Percentiles rank a stretch among this genome's conserved stretches.
Evolutionary conservation across 2,329 filamentous ascomycete species (phyloP).

Genomic region (Endothia cerciana): DNA sequence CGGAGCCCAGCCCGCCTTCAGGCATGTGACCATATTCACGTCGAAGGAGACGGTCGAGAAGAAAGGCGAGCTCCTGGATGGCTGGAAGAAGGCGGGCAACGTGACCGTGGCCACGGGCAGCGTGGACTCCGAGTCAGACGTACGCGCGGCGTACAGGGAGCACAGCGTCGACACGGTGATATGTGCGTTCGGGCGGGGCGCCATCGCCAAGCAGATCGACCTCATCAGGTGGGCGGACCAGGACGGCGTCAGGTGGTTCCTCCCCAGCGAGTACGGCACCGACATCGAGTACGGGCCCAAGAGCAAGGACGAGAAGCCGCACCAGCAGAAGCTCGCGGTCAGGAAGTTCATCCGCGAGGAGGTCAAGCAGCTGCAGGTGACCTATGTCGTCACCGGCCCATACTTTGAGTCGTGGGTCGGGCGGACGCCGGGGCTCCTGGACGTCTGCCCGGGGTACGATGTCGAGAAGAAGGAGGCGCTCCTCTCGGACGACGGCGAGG

Average conservation of each 20-base stretch:
- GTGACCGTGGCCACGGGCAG: conserved; percentile 61
- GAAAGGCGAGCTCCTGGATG: conserved; percentile 51
- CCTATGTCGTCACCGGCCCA: conserved; percentile 72
- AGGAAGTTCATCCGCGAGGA: conserved; percentile 60
- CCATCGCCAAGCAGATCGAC: conserved; percentile 62
- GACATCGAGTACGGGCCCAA: conserved; percentile 64
- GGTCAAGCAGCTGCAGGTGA: conserved; percentile 60
- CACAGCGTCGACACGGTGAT: conserved; percentile 66
- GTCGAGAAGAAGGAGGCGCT: conserved; percentile 59
- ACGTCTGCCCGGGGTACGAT: conserved; percentile 61
- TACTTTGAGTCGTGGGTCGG: conserved; percentile 67
- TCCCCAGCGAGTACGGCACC: conserved; percentile 70
- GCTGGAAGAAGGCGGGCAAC: conserved; percentile 49
- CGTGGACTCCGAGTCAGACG: conserved; percentile 53
- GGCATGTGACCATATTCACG: conserved; percentile 43
- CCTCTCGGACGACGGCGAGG: conserved; percentile 65
- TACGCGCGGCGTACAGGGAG: conserved; percentile 59
- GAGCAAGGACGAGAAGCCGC: conserved; percentile 65
- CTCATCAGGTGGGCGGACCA: conserved; percentile 64
- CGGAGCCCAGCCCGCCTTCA: conserved; percentile 40
- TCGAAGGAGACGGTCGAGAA: conserved; percentile 53
- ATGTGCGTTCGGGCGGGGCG: conserved; percentile 66
- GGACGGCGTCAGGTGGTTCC: conserved; percentile 62
- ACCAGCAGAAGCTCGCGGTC: conserved; percentile 73
- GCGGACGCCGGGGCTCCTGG: conserved; percentile 41